These are phyloP conservation scores for Trypanosoma congolense DNA, from an alignment of 208 protist genomes.

Conservation along the genomic window DNA sequence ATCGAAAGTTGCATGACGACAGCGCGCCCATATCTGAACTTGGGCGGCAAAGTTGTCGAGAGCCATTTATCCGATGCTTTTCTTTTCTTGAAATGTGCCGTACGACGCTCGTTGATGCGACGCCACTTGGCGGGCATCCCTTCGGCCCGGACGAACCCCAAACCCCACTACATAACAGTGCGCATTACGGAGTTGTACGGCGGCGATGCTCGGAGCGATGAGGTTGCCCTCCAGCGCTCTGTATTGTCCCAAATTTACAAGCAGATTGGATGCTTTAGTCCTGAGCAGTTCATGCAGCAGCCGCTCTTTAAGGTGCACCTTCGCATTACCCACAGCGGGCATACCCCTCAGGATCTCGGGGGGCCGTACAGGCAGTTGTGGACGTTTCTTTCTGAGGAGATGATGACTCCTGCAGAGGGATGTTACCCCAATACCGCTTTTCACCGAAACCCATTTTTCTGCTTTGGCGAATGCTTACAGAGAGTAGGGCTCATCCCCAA, in stretches of 20 bases:
- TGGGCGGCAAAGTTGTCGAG: conserved; percentile 65
- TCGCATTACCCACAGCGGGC: conserved; percentile 65
- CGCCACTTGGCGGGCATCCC: conserved; percentile 72
- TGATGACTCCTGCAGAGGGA: conserved; percentile 84
- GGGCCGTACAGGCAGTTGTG: conserved; percentile 88
- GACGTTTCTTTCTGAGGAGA: conserved; percentile 82
- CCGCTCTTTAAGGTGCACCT: conserved; percentile 85
- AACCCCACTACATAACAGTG: conserved; percentile 55
- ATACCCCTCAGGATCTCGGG: conserved; percentile 82
- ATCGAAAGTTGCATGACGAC: conserved; percentile 89
- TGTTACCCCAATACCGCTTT: conserved; percentile 81
- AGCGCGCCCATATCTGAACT: conserved; percentile 78
- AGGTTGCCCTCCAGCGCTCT: conserved; percentile 74
- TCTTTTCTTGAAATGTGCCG: conserved; percentile 76
- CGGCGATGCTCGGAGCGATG: conserved; percentile 58
- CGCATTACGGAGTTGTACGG: conserved; percentile 72
- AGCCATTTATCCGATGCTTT: conserved; percentile 70
- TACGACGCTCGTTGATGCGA: conserved; percentile 71
- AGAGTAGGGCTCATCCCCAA: conserved; percentile 82
- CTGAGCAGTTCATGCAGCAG: conserved; percentile 47
- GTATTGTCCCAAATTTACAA: conserved; percentile 82
- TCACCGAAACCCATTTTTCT: conserved; percentile 82
- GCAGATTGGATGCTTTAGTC: conserved; percentile 75
- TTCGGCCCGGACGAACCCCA: conserved; percentile 37
- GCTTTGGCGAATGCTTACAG: conserved; percentile 82